These are phyloP conservation scores for Vachellia collinsii DNA, from an alignment of 306 rosid species.

Conservation along the genomic window DNA sequence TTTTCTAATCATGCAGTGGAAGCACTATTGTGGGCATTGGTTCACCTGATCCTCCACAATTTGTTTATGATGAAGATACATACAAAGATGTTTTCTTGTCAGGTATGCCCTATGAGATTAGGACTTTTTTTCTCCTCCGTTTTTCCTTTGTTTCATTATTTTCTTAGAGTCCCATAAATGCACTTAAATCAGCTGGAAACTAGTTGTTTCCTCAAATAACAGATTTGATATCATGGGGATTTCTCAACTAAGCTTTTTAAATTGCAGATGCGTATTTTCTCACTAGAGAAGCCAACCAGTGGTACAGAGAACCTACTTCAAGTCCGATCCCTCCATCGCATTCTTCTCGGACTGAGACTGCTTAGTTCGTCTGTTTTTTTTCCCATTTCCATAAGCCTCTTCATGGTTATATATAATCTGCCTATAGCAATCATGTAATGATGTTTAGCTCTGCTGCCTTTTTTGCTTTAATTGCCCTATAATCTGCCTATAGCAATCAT, in stretches of 20 bases:
- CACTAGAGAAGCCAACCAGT: constrained; percentile 68
- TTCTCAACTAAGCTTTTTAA: constrained; percentile 24
- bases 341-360: constrained; percentile 36
- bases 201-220: neutral
- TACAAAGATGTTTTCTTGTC: constrained; percentile 81
- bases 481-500: constrained; percentile 5
- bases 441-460: neutral
- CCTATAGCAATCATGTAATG: constrained; percentile 14
- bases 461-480: neutral
- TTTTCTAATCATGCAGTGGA: constrained; percentile 72
- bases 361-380: neutral
- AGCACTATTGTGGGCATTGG: constrained; percentile 98
- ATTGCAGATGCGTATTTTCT: constrained; percentile 92
- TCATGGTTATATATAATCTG: neutral
- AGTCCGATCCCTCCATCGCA: constrained; percentile 47
- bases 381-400: neutral
- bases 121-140: neutral
- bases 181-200: neutral
- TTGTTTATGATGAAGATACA: constrained; percentile 79
- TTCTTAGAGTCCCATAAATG: neutral
- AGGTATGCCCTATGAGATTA: constrained; percentile 52
- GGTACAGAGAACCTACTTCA: constrained; percentile 87
- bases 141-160: too few relatives aligned
- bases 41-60: constrained; percentile 96
- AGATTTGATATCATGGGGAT: constrained; percentile 26